Conservation (phyloP, 352 stramenopile genomes). For the Globisporangium paddicum region DNA sequence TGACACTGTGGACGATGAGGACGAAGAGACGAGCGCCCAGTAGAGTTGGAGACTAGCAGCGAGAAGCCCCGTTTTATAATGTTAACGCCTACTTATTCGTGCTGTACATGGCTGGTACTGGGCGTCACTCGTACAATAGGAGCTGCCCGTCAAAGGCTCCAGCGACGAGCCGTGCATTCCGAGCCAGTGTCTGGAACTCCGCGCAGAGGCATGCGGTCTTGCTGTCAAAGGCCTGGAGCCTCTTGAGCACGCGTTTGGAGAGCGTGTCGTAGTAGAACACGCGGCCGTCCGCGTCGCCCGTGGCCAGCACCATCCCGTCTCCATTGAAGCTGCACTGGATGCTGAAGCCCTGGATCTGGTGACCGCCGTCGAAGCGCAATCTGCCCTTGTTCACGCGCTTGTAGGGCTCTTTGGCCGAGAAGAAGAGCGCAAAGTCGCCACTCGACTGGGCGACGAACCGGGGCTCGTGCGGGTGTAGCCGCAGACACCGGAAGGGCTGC, state of each 20-base stretch:
- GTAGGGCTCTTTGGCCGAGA: conserved; percentile 37
- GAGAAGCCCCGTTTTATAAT: background rate
- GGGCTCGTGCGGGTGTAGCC: conserved; percentile 28
- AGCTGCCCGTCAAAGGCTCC: conserved; percentile 23
- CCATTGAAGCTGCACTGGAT: conserved; percentile 53
- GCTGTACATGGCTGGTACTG: background rate
- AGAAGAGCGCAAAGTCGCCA: conserved; percentile 31
- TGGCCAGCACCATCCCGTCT: conserved; percentile 36
- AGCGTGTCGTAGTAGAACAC: conserved; percentile 38
- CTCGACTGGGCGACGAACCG: conserved; percentile 50
- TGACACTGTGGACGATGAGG: conserved; percentile 1
- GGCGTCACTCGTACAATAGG: conserved; percentile 5
- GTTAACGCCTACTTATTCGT: background rate
- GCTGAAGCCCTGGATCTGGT: conserved; percentile 36
- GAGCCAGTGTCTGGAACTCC: conserved; percentile 22
- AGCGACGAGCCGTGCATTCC: conserved; percentile 17
- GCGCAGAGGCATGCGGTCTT: conserved; percentile 25
- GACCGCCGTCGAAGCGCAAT: conserved; percentile 20
- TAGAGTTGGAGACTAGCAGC: no score
- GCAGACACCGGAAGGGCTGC: conserved; percentile 37
- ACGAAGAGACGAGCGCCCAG: conserved; percentile 2
- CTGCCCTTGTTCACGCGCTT: conserved; percentile 34
- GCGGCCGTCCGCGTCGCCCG: conserved; percentile 37
- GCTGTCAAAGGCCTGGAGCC: conserved; percentile 16
- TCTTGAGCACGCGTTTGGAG: conserved; percentile 18